Evolutionary conservation across 192 early-diverging fungal species (phyloP).

Genomic region (Mortierella claussenii): DNA sequence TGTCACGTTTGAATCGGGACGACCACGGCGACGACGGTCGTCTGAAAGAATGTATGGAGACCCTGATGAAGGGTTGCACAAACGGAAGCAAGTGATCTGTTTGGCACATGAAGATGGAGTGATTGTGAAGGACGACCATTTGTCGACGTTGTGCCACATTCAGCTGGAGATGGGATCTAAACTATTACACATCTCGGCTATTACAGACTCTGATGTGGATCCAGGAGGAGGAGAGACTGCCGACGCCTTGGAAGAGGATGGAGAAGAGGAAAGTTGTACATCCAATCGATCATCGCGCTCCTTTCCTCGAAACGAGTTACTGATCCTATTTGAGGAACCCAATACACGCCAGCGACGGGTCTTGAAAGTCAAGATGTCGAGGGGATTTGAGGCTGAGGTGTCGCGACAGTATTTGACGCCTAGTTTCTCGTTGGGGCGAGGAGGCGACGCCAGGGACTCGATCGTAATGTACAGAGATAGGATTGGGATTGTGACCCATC

Average conservation of each 20-base stretch:
- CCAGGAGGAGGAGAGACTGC: background rate
- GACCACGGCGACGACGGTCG: background rate
- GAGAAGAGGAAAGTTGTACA: too few species aligned
- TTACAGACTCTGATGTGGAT: slow-evolving; percentile 11
- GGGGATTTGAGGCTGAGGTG: slow-evolving; percentile 10
- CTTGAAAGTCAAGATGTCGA: slow-evolving; percentile 6
- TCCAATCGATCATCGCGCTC: too few species aligned
- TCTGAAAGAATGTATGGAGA: too few species aligned
- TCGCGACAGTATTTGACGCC: slow-evolving; percentile 3
- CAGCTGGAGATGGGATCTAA: slow-evolving; percentile 11
- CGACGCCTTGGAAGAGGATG: too few species aligned
- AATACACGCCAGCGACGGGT: slow-evolving; percentile 27
- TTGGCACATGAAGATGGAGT: slow-evolving; percentile 27
- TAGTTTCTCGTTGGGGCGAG: slow-evolving; percentile 20
- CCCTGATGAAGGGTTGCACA: background rate
- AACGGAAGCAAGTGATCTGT: slow-evolving; percentile 29
- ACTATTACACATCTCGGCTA: slow-evolving; percentile 25
- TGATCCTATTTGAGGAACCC: slow-evolving; percentile 34
- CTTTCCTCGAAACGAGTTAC: slow-evolving; percentile 22
- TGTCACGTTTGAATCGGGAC: background rate
- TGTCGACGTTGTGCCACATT: slow-evolving; percentile 2
- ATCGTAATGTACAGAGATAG: slow-evolving; percentile 38
- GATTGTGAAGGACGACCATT: slow-evolving; percentile 34
- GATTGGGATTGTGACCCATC: slow-evolving; percentile 35
- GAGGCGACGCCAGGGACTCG: slow-evolving; percentile 39